Base-by-base conservation (phyloP, 73 alveolate species). In the Paramecium biaurelia region DNA sequence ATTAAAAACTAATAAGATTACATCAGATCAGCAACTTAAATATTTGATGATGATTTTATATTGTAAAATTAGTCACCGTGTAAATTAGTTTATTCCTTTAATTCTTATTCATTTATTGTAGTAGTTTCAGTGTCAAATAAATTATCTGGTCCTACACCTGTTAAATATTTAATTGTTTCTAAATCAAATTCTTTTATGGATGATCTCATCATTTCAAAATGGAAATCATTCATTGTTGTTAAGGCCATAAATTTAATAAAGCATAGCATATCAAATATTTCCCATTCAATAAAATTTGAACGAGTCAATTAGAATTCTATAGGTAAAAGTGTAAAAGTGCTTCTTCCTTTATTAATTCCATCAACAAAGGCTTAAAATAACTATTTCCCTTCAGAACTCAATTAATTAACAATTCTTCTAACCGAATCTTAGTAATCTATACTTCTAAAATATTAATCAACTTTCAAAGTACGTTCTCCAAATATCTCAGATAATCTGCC, bases 321-420 rank as follows among this genome's bases (percentile, higher is more conserved):
- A 1, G 99, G 98, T 53, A 95, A 92, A 10, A 79, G 70, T 28
- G 90, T 93, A 4, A 93, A 89, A 57, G 93, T 38, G 24, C 92
- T 70, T 7, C 96, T 94, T 86, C 95, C 95, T 86, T 96, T 96
- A 89, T 98, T 98, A 9, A 98, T 94, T 14, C 99, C 99, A 92
- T 95, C 97, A 45, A 97, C 92, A 94, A 87, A 96, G 1, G 95
- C 79, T 38, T 95, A 93, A 12, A 93, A 38, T 12, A 92, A 37
- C 5, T 95, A 92, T 70, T 67, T 47, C 2, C 92, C 59, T 85
- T 96, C 96, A 42, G 45, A 26, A 82, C 89, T 94, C 20, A 95
- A 70, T 58, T 92, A 92, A 41, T 85, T 92, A 18, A 74, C 79
- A 53, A 95, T 95, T 53, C 93, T 93, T 88, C 90, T 92, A 82